Percentiles rank a stretch among this genome's conserved stretches.
These are phyloP conservation scores for Flaveria bidentis DNA, from an alignment of 129 eudicot species.

Conservation along the genomic window DNA sequence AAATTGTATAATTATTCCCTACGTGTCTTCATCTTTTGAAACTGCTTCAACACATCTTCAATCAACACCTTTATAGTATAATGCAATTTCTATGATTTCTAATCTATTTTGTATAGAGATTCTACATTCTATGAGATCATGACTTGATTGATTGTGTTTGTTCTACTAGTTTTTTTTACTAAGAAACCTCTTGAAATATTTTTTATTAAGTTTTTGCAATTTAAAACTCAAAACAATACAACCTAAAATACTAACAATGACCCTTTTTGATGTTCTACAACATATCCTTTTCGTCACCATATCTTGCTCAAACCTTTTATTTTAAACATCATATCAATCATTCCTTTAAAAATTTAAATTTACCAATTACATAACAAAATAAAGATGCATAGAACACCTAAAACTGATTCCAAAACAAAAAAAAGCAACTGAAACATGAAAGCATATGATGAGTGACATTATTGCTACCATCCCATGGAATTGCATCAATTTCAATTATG, in stretches of 20 bases:
- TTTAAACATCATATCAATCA: conserved; percentile 62
- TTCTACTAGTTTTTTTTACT: no score
- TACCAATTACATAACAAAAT: neutral
- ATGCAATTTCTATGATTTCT: no score
- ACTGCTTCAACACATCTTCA: no score
- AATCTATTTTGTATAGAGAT: no score
- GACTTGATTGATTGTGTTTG: no score
- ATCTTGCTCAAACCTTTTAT: conserved; percentile 93
- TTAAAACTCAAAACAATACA: conserved; percentile 16
- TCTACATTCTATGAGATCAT: no score
- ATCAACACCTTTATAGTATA: no score
- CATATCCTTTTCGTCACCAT: conserved; percentile 25
- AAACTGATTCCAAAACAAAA: neutral
- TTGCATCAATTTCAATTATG: neutral
- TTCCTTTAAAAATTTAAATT: neutral
- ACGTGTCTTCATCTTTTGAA: no score
- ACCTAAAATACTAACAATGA: conserved; percentile 46
- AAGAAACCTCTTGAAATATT: conserved; percentile 46
- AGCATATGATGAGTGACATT: neutral
- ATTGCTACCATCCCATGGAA: no score
- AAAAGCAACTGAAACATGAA: neutral
- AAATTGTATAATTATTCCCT: no score
- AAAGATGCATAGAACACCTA: neutral
- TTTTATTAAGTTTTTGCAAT: conserved; percentile 68
- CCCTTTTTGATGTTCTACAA: conserved; percentile 51